Base-by-base conservation (phyloP, 371 early-diverging fungal genomes). In the Circinella minor region DNA sequence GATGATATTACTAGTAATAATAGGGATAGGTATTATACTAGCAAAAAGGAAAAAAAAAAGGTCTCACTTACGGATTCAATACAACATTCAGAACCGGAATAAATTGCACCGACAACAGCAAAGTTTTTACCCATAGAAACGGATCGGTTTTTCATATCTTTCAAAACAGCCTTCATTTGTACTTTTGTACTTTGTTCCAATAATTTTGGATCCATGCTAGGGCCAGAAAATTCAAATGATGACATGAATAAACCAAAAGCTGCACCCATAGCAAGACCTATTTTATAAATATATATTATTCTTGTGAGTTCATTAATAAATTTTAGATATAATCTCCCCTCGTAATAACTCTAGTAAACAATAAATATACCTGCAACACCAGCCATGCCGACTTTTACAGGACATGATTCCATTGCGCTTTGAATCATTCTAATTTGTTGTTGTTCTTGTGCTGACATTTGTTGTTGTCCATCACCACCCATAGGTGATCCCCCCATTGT, bases 231-330 rank as follows among this genome's bases (percentile, higher is more conserved):
- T 75, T 95, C 95, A 68, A 95, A 89, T 1, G 91, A 90, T 4
- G 94, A 91, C 92, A 98, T 94, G 75, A 98, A 93, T 64, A 97
- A 77, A 69, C 99, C 99, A 63, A 98, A 96, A 4, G 94, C 86
- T 43, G 91, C 94, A 68, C 98, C 99, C 74, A 97, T 81, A 49
- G 86, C 97, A 80, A 95, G 95, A 57, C 98, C 95, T 91, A 76
- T 2, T 43, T 9, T 43, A 9, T 43, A 6, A 43, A 43, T 27
- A 27, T 27, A 27, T 27, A 43, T 43, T 9, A 43, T 3, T 43
- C 11, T 43, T 43, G 6, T 43, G 6, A 43, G 43, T 9, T 43
- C 11, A 1, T 1, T 43, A 1, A 43, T 43, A 6, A 6, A 43
- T 9, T 43, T 9, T 43, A 6, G 43, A 11, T 11, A 9, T 43